These are phyloP conservation scores for Hordeum pubiflorum DNA, from an alignment of 202 grass and related monocot genomes.

Conservation along the genomic window DNA sequence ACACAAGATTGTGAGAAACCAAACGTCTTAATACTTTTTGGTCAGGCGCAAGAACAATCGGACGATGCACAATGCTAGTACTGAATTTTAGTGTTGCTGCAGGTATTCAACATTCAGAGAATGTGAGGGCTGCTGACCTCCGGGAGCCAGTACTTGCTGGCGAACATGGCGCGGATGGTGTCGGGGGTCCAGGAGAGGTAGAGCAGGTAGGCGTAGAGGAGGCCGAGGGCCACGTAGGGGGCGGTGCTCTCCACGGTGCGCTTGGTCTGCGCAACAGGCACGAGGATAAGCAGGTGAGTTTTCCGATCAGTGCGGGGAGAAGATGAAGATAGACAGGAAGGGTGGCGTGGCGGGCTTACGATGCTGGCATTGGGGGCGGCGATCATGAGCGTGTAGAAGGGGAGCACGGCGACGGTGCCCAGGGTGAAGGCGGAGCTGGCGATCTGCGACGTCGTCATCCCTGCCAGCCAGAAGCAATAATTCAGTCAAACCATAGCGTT, in stretches of 20 bases:
- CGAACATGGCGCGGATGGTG: constrained; percentile 70
- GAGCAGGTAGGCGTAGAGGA: constrained; percentile 85
- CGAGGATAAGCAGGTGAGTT: neutral
- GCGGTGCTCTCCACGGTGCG: constrained; percentile 70
- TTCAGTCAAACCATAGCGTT: neutral
- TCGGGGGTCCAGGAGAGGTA: constrained; percentile 90
- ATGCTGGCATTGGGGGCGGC: constrained; percentile 69
- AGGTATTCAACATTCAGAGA: too few species aligned
- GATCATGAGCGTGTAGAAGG: constrained; percentile 97
- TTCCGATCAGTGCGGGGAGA: too few species aligned
- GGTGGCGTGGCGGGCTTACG: too few species aligned
- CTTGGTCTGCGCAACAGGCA: constrained; percentile 40
- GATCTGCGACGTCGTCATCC: constrained; percentile 70
- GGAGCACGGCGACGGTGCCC: constrained; percentile 83
- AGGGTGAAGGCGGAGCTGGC: constrained; percentile 76
- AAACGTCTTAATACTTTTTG: neutral
- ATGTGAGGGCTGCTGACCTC: constrained; percentile 34
- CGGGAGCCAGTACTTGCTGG: constrained; percentile 91
- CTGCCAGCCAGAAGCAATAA: constrained; percentile 10
- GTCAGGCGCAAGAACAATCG: neutral
- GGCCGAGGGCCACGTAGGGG: constrained; percentile 59
- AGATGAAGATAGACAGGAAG: too few species aligned
- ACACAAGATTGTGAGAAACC: rapidly evolving
- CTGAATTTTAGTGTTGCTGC: neutral
- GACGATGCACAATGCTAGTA: neutral